Conservation (phyloP, 495 filamentous ascomycete genomes). For the Corynascus novoguineensis region DNA sequence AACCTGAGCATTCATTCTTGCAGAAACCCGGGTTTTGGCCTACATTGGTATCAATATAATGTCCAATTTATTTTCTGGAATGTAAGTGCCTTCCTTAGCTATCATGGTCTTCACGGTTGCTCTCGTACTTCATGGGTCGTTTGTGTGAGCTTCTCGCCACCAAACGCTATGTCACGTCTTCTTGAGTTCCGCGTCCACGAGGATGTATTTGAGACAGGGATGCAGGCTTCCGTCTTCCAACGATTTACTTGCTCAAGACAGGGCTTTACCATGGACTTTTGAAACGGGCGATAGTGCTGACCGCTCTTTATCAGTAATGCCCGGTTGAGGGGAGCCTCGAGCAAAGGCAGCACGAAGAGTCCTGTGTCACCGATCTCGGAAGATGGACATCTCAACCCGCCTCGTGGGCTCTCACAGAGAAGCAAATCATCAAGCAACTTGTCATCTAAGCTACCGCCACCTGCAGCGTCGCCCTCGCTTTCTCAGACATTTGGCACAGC, state of each 20-base stretch:
- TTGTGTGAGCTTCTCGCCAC: too few species aligned
- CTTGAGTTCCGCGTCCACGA: not conserved
- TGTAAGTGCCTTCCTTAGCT: constrained; percentile 51
- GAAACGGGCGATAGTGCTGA: constrained; percentile 11
- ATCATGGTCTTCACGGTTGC: not conserved
- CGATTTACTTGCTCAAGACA: not conserved
- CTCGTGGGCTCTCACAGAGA: constrained; percentile 40
- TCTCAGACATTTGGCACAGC: constrained; percentile 31
- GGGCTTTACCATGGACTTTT: not conserved
- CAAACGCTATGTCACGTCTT: not conserved
- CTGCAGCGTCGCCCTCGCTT: constrained; percentile 42
- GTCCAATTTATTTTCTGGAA: constrained; percentile 74
- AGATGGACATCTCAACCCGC: constrained; percentile 33
- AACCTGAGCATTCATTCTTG: too few species aligned
- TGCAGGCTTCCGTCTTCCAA: not conserved
- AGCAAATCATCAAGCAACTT: constrained; percentile 46
- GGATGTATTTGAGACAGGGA: not conserved
- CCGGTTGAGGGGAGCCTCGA: constrained; percentile 42
- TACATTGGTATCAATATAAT: constrained; percentile 44
- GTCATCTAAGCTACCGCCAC: constrained; percentile 48
- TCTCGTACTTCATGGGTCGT: not conserved
- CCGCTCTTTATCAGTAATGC: constrained; percentile 37
- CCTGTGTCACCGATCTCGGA: constrained; percentile 35
- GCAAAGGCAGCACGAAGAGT: constrained; percentile 38
- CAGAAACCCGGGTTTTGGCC: too few species aligned